Conservation (phyloP, 306 rosid genomes). For the Urtica urens region DNA sequence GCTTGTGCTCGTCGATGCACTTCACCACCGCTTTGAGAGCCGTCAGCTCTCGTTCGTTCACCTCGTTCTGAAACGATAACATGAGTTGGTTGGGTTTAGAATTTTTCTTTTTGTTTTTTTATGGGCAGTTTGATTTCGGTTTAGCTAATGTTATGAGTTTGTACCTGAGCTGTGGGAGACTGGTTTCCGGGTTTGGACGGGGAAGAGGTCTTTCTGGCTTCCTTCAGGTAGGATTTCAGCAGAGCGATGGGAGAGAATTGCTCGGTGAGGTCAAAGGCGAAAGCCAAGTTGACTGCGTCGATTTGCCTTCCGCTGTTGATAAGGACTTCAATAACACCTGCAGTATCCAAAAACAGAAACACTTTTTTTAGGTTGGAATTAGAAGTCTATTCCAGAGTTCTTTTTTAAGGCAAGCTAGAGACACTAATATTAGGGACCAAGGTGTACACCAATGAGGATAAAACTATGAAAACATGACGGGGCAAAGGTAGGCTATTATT, state of each 20-base stretch:
- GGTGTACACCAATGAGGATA: no score
- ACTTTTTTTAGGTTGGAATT: no score
- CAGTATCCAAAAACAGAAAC: constrained; percentile 22
- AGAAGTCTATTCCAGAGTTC: no score
- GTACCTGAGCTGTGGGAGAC: constrained; percentile 70
- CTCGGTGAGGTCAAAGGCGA: constrained; percentile 69
- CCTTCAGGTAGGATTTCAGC: constrained; percentile 81
- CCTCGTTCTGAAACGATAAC: constrained; percentile 58
- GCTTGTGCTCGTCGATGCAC: constrained; percentile 89
- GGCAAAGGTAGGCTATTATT: no score
- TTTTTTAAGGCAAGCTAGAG: no score
- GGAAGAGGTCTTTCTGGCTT: constrained; percentile 68
- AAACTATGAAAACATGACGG: no score
- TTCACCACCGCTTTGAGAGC: constrained; percentile 76
- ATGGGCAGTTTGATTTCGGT: no score
- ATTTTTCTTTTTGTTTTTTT: neutral
- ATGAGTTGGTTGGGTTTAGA: no score
- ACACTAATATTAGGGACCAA: no score
- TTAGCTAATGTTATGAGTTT: constrained; percentile 1
- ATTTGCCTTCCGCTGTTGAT: constrained; percentile 85
- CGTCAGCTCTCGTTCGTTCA: constrained; percentile 73
- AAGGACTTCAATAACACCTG: constrained; percentile 81
- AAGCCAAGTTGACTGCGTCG: constrained; percentile 93
- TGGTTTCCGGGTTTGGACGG: constrained; percentile 63
- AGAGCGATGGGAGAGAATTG: constrained; percentile 72